A percentile compares a stretch with the other conserved stretches of the same genome.
phyloP scores from a whole-genome alignment of 2,329 filamentous ascomycete species.

The Macrophomina phaseolina region DNA sequence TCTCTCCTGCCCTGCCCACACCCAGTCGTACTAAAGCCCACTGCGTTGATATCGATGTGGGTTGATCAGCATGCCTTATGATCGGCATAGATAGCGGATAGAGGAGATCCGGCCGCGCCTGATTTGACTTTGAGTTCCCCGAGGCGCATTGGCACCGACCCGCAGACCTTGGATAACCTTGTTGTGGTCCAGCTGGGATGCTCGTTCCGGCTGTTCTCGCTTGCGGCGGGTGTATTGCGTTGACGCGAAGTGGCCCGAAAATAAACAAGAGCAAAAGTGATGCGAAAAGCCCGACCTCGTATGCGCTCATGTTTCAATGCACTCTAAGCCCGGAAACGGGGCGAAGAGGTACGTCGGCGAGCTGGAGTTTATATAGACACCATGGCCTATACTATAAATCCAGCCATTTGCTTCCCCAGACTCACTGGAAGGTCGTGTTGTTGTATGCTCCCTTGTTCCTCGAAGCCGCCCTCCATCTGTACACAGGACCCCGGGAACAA shows the following conservation, averaged over 20 bases:
- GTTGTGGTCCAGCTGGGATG: not conserved
- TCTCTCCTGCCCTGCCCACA: no score
- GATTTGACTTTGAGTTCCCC: not conserved
- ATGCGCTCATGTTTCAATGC: not conserved
- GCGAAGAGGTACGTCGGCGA: not conserved
- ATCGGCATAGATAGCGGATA: not conserved
- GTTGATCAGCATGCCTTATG: no score
- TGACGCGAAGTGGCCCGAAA: no score
- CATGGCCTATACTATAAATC: not conserved
- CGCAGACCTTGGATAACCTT: not conserved
- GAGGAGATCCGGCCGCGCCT: not conserved
- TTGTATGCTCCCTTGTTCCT: not conserved
- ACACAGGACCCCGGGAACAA: not conserved
- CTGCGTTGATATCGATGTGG: no score
- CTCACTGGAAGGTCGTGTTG: not conserved
- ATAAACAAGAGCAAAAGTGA: no score
- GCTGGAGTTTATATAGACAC: not conserved
- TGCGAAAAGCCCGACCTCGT: not conserved
- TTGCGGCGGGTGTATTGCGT: no score
- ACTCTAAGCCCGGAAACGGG: not conserved
- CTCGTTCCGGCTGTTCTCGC: no score
- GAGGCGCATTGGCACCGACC: no score
- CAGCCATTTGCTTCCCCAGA: no score
- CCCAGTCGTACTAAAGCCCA: no score
- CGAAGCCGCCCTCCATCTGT: not conserved